A percentile compares a stretch with the other conserved stretches of the same genome.
Conservation (phyloP, 148 eudicot species). For the Oxyria digyna region DNA sequence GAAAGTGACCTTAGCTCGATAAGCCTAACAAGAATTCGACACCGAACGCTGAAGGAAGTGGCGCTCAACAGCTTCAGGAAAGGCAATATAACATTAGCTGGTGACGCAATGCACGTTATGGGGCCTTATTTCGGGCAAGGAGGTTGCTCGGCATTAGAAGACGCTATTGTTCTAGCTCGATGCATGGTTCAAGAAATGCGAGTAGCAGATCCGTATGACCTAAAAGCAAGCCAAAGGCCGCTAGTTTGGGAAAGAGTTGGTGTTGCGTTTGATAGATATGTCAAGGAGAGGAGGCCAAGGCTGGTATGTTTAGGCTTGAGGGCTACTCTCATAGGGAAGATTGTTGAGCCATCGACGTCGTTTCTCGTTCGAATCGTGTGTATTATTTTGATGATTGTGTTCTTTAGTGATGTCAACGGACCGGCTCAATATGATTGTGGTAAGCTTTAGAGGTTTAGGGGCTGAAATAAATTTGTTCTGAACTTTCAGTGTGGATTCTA, state of each 20-base stretch:
- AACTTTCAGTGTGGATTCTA: background rate
- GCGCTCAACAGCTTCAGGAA: constrained; percentile 1
- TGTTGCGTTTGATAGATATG: background rate
- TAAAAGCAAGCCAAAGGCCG: background rate
- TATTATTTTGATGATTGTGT: background rate
- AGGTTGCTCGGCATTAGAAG: constrained; percentile 1
- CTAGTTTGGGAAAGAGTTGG: background rate
- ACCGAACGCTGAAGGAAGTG: background rate
- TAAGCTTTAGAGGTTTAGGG: background rate
- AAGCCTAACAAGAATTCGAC: background rate
- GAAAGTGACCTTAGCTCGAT: background rate
- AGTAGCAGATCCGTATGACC: background rate
- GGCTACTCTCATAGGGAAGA: background rate
- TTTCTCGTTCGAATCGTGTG: background rate
- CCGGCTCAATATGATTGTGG: background rate
- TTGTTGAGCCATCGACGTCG: background rate
- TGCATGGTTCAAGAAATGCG: background rate
- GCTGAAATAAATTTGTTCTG: background rate
- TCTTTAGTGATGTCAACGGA: background rate
- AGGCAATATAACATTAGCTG: constrained; percentile 5
- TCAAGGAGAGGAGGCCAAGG: constrained; percentile 3
- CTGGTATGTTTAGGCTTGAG: background rate
- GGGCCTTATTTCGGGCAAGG: constrained; percentile 10
- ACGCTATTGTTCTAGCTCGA: constrained; percentile 1
- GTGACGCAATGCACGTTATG: constrained; percentile 10